A percentile compares a stretch with the other conserved stretches of the same genome.
phyloP scores from a whole-genome alignment of 805 yeast species.

The Cyberlindnera suaveolens region DNA sequence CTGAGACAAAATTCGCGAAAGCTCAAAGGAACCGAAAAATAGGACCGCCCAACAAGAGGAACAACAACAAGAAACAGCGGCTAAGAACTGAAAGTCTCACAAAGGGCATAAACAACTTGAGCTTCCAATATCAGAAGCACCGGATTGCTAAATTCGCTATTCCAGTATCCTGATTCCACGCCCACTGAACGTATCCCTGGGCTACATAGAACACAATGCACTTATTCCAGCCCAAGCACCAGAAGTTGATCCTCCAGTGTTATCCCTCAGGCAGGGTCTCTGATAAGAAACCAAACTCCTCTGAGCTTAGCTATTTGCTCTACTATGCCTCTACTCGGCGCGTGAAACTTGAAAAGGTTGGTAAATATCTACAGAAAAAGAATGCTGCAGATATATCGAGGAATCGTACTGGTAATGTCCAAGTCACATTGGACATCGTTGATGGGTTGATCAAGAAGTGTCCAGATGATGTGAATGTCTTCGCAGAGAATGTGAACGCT shows the following conservation, averaged over 20 bases:
- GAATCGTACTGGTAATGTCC: slow-evolving; percentile 69
- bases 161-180: no score
- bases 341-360: slow-evolving; percentile 83
- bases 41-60: no score
- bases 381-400: slow-evolving; percentile 55
- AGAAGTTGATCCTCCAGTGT: slow-evolving; percentile 82
- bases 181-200: no score
- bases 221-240: slow-evolving; percentile 74
- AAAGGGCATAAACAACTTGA: no score
- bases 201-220: slow-evolving; percentile 12
- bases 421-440: slow-evolving; percentile 72
- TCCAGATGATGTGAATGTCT: slow-evolving; percentile 75
- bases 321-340: slow-evolving; percentile 89
- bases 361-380: slow-evolving; percentile 56
- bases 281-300: slow-evolving; percentile 88
- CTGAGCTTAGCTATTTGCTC: slow-evolving; percentile 80
- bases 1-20: no score
- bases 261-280: slow-evolving; percentile 84
- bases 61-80: no score
- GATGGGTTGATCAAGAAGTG: slow-evolving; percentile 68
- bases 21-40: no score
- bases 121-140: no score
- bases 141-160: no score
- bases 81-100: no score
- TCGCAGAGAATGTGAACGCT: slow-evolving; percentile 61